These are phyloP conservation scores for Elaphomyces granulatus DNA, from an alignment of 495 filamentous ascomycete genomes.

Conservation along the genomic window DNA sequence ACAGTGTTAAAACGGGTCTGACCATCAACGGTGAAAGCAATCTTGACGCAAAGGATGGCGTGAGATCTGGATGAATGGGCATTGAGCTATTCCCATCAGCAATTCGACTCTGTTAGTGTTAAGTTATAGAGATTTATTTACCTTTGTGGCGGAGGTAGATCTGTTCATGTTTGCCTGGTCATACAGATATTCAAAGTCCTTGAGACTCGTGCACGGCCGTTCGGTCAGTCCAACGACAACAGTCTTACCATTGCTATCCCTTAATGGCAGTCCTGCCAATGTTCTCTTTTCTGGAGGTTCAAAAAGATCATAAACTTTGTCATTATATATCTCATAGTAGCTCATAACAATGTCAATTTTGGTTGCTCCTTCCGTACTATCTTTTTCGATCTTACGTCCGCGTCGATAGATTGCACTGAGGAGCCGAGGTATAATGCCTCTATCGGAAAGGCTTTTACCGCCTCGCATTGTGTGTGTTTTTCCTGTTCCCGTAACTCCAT, in stretches of 20 bases:
- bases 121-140: conserved; percentile 10
- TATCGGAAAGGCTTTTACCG: conserved; percentile 72
- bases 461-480: conserved; percentile 99
- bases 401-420: conserved; percentile 76
- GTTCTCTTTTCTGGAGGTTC: conserved; percentile 84
- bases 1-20: conserved; percentile 64
- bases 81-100: conserved; percentile 46
- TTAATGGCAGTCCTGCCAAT: conserved; percentile 64
- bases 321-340: conserved; percentile 98
- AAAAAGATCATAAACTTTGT: conserved; percentile 88
- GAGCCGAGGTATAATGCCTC: conserved; percentile 82
- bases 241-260: conserved; percentile 82
- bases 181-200: conserved; percentile 86
- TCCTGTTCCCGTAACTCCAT: conserved; percentile 88
- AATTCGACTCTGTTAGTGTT: background rate
- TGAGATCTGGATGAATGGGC: conserved; percentile 89
- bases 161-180: conserved; percentile 90
- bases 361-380: conserved; percentile 52
- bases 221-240: conserved; percentile 87
- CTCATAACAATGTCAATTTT: conserved; percentile 66
- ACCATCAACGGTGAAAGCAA: conserved; percentile 58
- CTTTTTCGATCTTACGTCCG: conserved; percentile 76
- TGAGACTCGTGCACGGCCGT: conserved; percentile 66
- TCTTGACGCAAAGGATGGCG: conserved; percentile 82
- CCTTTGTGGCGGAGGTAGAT: conserved; percentile 83